A percentile compares a stretch with the other conserved stretches of the same genome.
phyloP scores from a whole-genome alignment of 1,139 yeast species.

The Suhomyces bolitotheri region DNA sequence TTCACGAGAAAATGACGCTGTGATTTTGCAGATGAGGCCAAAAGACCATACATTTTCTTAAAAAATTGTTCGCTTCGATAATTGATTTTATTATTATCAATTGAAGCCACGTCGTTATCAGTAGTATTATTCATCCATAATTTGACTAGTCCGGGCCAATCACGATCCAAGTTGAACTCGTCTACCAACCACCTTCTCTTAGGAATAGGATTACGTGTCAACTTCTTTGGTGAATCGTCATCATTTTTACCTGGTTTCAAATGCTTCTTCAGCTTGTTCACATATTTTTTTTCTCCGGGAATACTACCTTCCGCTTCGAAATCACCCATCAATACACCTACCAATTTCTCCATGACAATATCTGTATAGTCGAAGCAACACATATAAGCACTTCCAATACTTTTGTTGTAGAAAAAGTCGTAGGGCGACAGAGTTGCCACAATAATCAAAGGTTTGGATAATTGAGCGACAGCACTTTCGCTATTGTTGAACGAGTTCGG shows the following conservation, averaged over 20 bases:
- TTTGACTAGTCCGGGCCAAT: slow-evolving; percentile 49
- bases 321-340: slow-evolving; percentile 57
- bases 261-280: slow-evolving; percentile 27
- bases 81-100: slow-evolving; percentile 19
- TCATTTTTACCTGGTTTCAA: slow-evolving; percentile 3
- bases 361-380: slow-evolving; percentile 64
- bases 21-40: slow-evolving; percentile 26
- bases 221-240: slow-evolving; percentile 2
- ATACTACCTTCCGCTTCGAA: slow-evolving; percentile 54
- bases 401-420: slow-evolving; percentile 57
- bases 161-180: slow-evolving; percentile 52
- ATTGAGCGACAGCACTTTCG: slow-evolving; percentile 23
- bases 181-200: slow-evolving; percentile 63
- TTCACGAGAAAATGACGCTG: slow-evolving; percentile 61
- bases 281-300: slow-evolving; percentile 53
- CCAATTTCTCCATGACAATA: slow-evolving; percentile 51
- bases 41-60: slow-evolving; percentile 33
- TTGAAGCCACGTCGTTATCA: slow-evolving; percentile 16
- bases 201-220: slow-evolving; percentile 24
- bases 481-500: slow-evolving; percentile 37
- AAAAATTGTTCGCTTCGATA: slow-evolving; percentile 33
- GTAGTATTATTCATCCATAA: slow-evolving; percentile 38
- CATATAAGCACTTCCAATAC: slow-evolving; percentile 58
- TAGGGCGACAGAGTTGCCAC: slow-evolving; percentile 69
- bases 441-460: slow-evolving; percentile 54